These are phyloP conservation scores for Boletus bicolor DNA, from an alignment of 768 basidiomycete species.

Conservation along the genomic window DNA sequence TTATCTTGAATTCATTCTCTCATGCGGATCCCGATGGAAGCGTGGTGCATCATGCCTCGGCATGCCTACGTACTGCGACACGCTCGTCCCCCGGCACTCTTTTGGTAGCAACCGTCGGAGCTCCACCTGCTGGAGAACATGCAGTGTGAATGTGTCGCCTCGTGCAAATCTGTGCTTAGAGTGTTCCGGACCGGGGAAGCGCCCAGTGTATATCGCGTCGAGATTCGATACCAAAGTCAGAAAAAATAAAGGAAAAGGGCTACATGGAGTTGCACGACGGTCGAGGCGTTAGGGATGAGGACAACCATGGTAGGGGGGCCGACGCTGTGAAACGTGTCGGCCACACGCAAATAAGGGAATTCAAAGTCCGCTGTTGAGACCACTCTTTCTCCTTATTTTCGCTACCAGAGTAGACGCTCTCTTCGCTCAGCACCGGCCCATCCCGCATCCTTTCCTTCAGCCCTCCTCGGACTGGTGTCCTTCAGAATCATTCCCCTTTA, in stretches of 20 bases:
- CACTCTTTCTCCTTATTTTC: constrained; percentile 29
- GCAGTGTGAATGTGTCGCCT: constrained; percentile 3
- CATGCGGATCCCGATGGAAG: not conserved
- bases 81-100: not conserved
- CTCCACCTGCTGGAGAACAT: constrained; percentile 13
- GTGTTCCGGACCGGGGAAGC: not conserved
- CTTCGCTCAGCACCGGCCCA: constrained; percentile 23
- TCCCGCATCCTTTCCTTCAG: constrained; percentile 23
- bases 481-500: constrained; percentile 1
- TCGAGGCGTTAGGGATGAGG: not conserved
- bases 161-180: not conserved
- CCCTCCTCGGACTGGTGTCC: constrained; percentile 30
- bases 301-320: not conserved
- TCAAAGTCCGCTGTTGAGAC: constrained; percentile 33
- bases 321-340: constrained; percentile 29
- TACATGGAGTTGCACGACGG: not conserved
- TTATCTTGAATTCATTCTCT: not conserved
- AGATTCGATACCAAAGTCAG: not conserved
- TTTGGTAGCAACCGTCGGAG: not conserved
- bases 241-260: not conserved
- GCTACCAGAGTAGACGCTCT: constrained; percentile 19
- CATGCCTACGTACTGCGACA: constrained; percentile 1
- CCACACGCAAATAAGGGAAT: constrained; percentile 20
- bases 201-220: constrained; percentile 1
- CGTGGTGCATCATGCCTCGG: not conserved